A percentile compares a stretch with the other conserved stretches of the same genome.
phyloP scores from a whole-genome alignment of 768 basidiomycete genomes.

The Suillus occidentalis region DNA sequence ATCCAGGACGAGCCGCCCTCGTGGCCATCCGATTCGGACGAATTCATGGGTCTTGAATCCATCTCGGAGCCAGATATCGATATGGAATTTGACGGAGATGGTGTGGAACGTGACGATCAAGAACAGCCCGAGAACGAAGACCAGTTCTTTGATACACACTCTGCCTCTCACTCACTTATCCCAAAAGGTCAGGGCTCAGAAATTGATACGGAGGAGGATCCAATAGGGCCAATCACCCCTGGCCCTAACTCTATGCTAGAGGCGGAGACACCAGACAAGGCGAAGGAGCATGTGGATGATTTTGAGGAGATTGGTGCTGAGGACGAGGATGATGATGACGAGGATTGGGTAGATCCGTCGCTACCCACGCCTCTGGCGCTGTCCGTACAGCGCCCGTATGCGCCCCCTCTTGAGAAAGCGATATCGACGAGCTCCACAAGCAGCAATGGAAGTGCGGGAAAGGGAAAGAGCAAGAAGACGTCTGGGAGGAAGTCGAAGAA shows the following conservation, averaged over 20 bases:
- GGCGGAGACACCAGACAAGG: slow-evolving; percentile 21
- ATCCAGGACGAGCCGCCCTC: slow-evolving; percentile 86
- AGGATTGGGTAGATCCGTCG: slow-evolving; percentile 72
- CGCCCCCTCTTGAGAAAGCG: slow-evolving; percentile 27
- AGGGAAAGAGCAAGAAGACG: slow-evolving; percentile 25
- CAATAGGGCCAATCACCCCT: slow-evolving; percentile 69
- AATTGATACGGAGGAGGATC: slow-evolving; percentile 71
- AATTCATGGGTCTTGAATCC: slow-evolving; percentile 73
- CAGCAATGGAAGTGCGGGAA: slow-evolving; percentile 24
- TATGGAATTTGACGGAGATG: slow-evolving; percentile 51
- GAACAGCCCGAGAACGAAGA: slow-evolving; percentile 38
- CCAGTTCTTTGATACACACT: slow-evolving; percentile 57
- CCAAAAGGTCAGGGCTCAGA: slow-evolving; percentile 49
- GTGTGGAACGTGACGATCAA: slow-evolving; percentile 32
- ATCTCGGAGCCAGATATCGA: slow-evolving; percentile 79
- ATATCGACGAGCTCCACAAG: slow-evolving; percentile 29
- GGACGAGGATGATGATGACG: slow-evolving; percentile 40
- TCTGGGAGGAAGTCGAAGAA: slow-evolving; percentile 39
- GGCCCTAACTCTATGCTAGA: slow-evolving; percentile 43
- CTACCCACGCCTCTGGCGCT: slow-evolving; percentile 39
- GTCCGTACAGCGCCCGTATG: slow-evolving; percentile 23
- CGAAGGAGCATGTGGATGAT: slow-evolving; percentile 30
- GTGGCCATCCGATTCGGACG: slow-evolving; percentile 77
- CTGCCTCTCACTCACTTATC: slow-evolving; percentile 45
- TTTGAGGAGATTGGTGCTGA: slow-evolving; percentile 29